These are phyloP conservation scores for Tricholoma hemisulphureum DNA, from an alignment of 768 basidiomycete genomes.

Conservation along the genomic window DNA sequence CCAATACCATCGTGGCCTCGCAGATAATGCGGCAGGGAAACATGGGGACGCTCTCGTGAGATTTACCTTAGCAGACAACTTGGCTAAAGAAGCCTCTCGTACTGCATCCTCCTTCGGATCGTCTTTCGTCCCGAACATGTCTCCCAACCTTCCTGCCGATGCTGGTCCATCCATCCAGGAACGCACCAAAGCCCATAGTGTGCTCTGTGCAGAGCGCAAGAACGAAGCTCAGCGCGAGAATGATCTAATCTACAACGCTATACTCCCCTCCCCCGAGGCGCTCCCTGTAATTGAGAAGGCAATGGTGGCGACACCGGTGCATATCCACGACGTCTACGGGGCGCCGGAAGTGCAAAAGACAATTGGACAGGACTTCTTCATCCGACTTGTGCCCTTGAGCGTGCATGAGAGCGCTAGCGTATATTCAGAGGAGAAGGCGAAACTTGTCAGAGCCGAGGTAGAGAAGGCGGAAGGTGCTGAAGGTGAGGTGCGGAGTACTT, in stretches of 20 bases:
- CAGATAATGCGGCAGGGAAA: constrained; percentile 71
- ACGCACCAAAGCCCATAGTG: constrained; percentile 79
- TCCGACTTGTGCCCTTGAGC: constrained; percentile 82
- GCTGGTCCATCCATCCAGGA: constrained; percentile 77
- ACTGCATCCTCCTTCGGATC: constrained; percentile 66
- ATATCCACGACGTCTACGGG: constrained; percentile 93
- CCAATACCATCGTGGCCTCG: constrained; percentile 82
- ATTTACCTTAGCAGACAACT: constrained; percentile 68
- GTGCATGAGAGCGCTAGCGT: constrained; percentile 96
- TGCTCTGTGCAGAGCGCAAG: constrained; percentile 73
- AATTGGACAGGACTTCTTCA: constrained; percentile 90
- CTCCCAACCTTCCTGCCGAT: constrained; percentile 85
- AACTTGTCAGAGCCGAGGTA: constrained; percentile 81
- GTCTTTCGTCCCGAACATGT: constrained; percentile 67
- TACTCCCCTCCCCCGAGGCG: constrained; percentile 75
- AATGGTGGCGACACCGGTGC: constrained; percentile 75
- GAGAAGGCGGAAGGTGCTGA: constrained; percentile 86
- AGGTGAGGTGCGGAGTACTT: constrained; percentile 69
- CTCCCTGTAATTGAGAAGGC: constrained; percentile 83
- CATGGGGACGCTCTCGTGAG: constrained; percentile 87
- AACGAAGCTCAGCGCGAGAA: constrained; percentile 83
- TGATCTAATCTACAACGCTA: constrained; percentile 95
- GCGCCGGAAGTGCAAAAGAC: constrained; percentile 90
- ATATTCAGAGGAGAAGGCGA: constrained; percentile 99
- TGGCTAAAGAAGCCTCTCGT: constrained; percentile 81